Evolutionary conservation across 2,329 filamentous ascomycete species (phyloP).

Genomic region (Didymella arachidicola): DNA sequence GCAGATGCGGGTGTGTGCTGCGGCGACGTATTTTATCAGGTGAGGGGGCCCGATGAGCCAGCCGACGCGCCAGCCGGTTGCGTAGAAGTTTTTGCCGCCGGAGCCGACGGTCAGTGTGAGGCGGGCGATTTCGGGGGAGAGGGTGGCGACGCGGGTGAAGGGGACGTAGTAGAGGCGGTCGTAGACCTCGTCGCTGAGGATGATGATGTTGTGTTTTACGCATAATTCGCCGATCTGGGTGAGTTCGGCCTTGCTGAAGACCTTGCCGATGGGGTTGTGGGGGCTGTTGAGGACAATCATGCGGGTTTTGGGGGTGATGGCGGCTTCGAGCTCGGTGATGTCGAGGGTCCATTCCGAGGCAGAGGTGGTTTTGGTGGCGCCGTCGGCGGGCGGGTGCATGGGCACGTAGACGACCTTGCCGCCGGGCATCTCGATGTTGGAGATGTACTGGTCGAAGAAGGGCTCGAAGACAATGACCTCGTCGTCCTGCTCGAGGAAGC

Average conservation of each 20-base stretch:
- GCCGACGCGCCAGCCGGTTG: slow-evolving; percentile 94
- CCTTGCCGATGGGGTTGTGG: slow-evolving; percentile 97
- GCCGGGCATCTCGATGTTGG: slow-evolving; percentile 98
- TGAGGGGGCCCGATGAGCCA: slow-evolving; percentile 92
- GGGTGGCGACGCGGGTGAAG: slow-evolving; percentile 88
- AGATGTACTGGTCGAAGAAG: slow-evolving; percentile 99
- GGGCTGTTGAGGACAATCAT: slow-evolving; percentile 94
- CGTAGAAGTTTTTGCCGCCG: slow-evolving; percentile 98
- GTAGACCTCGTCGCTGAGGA: slow-evolving; percentile 78
- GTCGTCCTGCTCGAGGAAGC: slow-evolving; percentile 90
- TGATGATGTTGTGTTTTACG: slow-evolving; percentile 92
- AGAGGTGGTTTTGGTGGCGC: slow-evolving; percentile 79
- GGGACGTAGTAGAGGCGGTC: slow-evolving; percentile 94
- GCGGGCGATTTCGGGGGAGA: slow-evolving; percentile 87
- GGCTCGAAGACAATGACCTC: slow-evolving; percentile 98
- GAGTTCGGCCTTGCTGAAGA: slow-evolving; percentile 85
- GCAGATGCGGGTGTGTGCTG: slow-evolving; percentile 95
- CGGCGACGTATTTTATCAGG: slow-evolving; percentile 88
- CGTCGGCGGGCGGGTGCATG: slow-evolving; percentile 85
- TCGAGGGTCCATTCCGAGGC: slow-evolving; percentile 89
- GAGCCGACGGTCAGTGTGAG: slow-evolving; percentile 94
- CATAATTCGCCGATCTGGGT: slow-evolving; percentile 85
- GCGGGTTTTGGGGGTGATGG: slow-evolving; percentile 86
- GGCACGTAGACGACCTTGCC: slow-evolving; percentile 95
- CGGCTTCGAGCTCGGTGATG: slow-evolving; percentile 79